These are phyloP conservation scores for Fusarium incarnatum DNA, from an alignment of 2,329 filamentous ascomycete genomes.

Conservation along the genomic window DNA sequence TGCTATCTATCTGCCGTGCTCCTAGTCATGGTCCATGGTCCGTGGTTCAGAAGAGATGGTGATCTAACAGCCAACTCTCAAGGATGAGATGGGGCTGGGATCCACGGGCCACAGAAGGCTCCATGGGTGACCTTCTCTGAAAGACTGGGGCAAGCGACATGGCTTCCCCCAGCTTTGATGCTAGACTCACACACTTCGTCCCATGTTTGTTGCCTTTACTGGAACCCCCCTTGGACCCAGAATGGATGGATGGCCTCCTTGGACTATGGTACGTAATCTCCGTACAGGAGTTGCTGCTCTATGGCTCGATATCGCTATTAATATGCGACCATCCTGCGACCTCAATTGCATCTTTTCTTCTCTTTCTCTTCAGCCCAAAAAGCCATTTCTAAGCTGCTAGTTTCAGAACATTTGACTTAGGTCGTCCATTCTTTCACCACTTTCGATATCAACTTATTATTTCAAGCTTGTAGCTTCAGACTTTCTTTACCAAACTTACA, in stretches of 20 bases:
- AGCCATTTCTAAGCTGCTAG: conserved; percentile 56
- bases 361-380: conserved; percentile 57
- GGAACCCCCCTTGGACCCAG: conserved; percentile 41
- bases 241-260: conserved; percentile 33
- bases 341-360: conserved; percentile 39
- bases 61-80: conserved; percentile 36
- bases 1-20: conserved; percentile 11
- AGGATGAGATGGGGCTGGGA: conserved; percentile 29
- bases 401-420: conserved; percentile 63
- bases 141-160: conserved; percentile 39
- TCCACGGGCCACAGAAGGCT: conserved; percentile 36
- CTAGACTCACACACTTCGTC: conserved; percentile 42
- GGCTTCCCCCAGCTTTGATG: conserved; percentile 39
- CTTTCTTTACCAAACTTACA: conserved; percentile 41
- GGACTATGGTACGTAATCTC: conserved; percentile 45
- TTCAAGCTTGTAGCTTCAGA: conserved; percentile 43
- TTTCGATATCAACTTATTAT: conserved; percentile 45
- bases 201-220: conserved; percentile 38
- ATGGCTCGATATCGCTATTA: conserved; percentile 55
- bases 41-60: conserved; percentile 39
- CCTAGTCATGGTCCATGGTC: conserved; percentile 27
- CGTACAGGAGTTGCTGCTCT: conserved; percentile 36
- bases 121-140: conserved; percentile 35
- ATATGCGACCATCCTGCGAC: conserved; percentile 57
- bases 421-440: conserved; percentile 66